Evolutionary conservation across 2,329 filamentous ascomycete genomes (phyloP).

Genomic region (Fonsecaea multimorphosa): DNA sequence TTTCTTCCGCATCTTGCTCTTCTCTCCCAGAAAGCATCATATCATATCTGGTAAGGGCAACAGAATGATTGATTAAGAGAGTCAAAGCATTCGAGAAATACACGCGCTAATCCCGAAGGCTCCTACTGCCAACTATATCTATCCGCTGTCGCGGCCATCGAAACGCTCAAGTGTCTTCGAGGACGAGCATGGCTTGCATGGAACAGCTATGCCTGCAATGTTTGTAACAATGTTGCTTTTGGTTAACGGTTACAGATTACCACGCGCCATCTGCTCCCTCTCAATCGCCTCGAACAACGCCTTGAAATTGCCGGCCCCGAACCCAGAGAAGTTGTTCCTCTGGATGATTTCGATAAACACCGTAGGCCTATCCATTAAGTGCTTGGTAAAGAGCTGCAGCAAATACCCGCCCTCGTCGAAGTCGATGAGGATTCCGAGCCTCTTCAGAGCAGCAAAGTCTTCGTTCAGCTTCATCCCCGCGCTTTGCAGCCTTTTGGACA

Average conservation of each 20-base stretch:
- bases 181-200: not conserved
- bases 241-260: slow-evolving; percentile 68
- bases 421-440: slow-evolving; percentile 87
- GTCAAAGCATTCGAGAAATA: not conserved
- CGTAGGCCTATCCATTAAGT: slow-evolving; percentile 90
- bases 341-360: slow-evolving; percentile 98
- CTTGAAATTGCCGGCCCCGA: slow-evolving; percentile 96
- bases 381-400: slow-evolving; percentile 77
- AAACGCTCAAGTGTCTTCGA: too few species aligned
- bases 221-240: not conserved
- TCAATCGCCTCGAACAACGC: slow-evolving; percentile 94
- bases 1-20: not conserved
- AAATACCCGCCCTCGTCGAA: slow-evolving; percentile 93
- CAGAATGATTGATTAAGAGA: not conserved
- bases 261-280: slow-evolving; percentile 83
- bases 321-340: slow-evolving; percentile 85
- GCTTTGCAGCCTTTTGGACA: slow-evolving; percentile 74
- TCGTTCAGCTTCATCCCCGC: slow-evolving; percentile 69
- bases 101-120: not conserved
- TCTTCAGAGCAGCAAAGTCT: slow-evolving; percentile 77
- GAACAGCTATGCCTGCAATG: not conserved
- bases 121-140: not conserved
- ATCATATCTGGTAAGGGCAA: not conserved
- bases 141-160: too few species aligned
- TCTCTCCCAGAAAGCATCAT: not conserved